phyloP scores from a whole-genome alignment of 176 grass and related monocot species.

The Hsuehochloa calcarea region DNA sequence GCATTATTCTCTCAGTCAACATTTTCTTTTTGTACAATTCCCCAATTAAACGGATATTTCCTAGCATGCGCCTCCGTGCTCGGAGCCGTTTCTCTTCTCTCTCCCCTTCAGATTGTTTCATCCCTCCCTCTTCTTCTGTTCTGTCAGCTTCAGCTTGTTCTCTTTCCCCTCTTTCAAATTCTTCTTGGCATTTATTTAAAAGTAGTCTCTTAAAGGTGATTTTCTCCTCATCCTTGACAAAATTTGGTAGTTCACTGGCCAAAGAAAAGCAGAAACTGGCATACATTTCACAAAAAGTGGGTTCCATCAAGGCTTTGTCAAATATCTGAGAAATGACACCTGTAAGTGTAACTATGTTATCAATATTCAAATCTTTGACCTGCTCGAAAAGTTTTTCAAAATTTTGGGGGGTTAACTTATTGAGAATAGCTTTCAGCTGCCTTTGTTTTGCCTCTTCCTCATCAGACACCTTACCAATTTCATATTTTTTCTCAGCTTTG shows the following conservation, averaged over 20 bases:
- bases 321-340: constrained; percentile 89
- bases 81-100: constrained; percentile 62
- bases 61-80: constrained; percentile 73
- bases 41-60: constrained; percentile 86
- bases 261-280: constrained; percentile 72
- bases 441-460: constrained; percentile 74
- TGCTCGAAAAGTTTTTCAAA: constrained; percentile 81
- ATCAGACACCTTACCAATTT: constrained; percentile 69
- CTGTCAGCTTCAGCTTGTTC: constrained; percentile 70
- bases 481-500: constrained; percentile 81
- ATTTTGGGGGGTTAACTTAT: constrained; percentile 85
- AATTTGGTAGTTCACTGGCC: constrained; percentile 60
- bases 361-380: constrained; percentile 72
- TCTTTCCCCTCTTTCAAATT: constrained; percentile 83
- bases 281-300: constrained; percentile 94
- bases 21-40: constrained; percentile 93
- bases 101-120: constrained; percentile 56
- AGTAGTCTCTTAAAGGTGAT: constrained; percentile 83
- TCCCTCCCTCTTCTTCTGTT: constrained; percentile 54
- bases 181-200: constrained; percentile 87
- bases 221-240: constrained; percentile 65
- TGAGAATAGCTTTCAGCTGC: constrained; percentile 79
- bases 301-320: constrained; percentile 95
- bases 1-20: constrained; percentile 89
- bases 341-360: constrained; percentile 56